A percentile compares a stretch with the other conserved stretches of the same genome.
Evolutionary conservation across 192 early-diverging fungal species (phyloP).

Genomic region (Anaeromyces robustus): DNA sequence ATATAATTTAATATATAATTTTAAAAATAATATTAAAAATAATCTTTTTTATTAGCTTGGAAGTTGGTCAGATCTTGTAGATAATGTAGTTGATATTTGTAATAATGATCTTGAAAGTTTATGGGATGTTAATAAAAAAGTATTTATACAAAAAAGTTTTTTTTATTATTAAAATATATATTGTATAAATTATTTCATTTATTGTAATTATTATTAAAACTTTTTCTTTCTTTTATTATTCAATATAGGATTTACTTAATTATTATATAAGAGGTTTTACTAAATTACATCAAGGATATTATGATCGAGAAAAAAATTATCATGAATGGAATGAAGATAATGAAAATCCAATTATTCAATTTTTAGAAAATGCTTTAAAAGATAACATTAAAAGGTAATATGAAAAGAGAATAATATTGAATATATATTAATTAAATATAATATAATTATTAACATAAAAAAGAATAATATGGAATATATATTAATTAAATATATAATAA

Average conservation of each 20-base stretch:
- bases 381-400: background rate
- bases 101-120: background rate
- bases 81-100: background rate
- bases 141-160: background rate
- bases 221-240: too few relatives aligned
- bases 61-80: background rate
- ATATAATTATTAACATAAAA: too few relatives aligned
- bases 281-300: background rate
- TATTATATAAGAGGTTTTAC: background rate
- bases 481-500: too few relatives aligned
- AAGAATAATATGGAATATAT: too few relatives aligned
- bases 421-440: too few relatives aligned
- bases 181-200: too few relatives aligned
- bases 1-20: too few relatives aligned
- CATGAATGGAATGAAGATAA: background rate
- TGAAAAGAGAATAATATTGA: too few relatives aligned
- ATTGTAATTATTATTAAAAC: too few relatives aligned
- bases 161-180: too few relatives aligned
- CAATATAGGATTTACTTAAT: background rate
- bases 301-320: background rate
- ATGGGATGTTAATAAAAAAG: background rate
- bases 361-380: background rate
- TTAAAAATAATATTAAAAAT: too few relatives aligned
- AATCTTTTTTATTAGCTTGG: background rate
- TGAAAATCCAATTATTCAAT: background rate